Evolutionary conservation across 169 alveolate species (phyloP), one percentile per base, ranked within the genome.

Genomic region (Miamiensis avidus): DNA sequence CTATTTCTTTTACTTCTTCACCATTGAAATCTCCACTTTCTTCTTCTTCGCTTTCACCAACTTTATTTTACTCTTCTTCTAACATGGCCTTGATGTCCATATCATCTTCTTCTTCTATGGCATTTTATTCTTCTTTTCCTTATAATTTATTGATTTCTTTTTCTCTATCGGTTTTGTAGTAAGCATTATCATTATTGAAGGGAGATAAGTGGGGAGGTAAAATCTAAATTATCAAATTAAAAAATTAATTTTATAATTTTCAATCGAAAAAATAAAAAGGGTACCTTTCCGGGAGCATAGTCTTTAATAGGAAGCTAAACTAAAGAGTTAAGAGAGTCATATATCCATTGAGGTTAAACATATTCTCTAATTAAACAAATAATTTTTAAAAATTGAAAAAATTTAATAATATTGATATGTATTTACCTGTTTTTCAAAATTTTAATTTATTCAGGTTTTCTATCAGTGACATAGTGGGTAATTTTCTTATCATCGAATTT

Each of bases 191-290:
- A n/a, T n/a, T n/a, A n/a, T n/a, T n/a, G 89, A 98, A 98, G 25
- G 99, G 99, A 76, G 99, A 97, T 34, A 98, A 87, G 87, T 98
- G 99, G 31, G 98, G 99, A 64, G 99, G 99, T 29, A 97, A 91
- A 74, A 92, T 94, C 90, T 86, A n/a, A 29, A 73, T 73, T 73
- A 15, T n/a, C 6, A 4, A 73, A 15, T n/a, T 29, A 73, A 15
- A 15, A 15, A n/a, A 73, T 76, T 49, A 49, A 49, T 49, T 49
- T 49, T 49, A 11, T 11, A 49, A 11, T 49, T 49, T 49, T 49
- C 69, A 76, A 83, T 34, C n/a, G n/a, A n/a, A n/a, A n/a, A n/a
- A n/a, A n/a, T n/a, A n/a, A n/a, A n/a, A n/a, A n/a, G n/a, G n/a
- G n/a, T 83, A 83, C 88, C 82, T 89, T 92, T 31, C 99, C 99